Base-by-base conservation (phyloP, 345 rosid genomes). In the Salix dunnii region DNA sequence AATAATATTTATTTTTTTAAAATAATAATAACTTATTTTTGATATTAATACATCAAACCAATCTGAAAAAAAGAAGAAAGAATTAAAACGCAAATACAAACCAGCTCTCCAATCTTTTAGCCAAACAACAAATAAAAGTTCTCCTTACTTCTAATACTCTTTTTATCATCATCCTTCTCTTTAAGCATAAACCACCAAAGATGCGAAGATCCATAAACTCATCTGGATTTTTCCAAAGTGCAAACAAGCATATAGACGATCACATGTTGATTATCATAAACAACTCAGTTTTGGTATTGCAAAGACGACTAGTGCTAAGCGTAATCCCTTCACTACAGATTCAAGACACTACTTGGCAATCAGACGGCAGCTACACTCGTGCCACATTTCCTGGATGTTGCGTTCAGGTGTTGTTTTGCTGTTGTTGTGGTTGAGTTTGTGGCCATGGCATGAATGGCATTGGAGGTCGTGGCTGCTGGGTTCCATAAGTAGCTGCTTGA, bases 371-470 rank as follows among this genome's bases (percentile, higher is more conserved):
- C 23, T 38, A 66, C 31, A 40, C 46, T 27, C 48, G 48, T 5
- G 49, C 48, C 30, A 58, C 28, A 33, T 18, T 43, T 23, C 23
- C 10, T 33, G 35, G 27, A 27, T 48, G 64, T 23, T 25, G 16
- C 18, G 58, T 31, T 71, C 53, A 71, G 12, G n/a, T 36, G 27
- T 74, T 67, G 4, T 70, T 75, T 60, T 75, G 79, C 70, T 72
- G 77, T 30, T 40, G 80, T 66, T 68, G 84, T 21, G 71, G 71
- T 58, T 76, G 85, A 77, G 74, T 38, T 58, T 80, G 85, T 16
- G 82, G 78, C 88, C 88, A 85, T 1, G 85, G 80, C 82, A 85
- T n/a, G 84, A 82, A 75, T 21, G 84, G 61, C 65, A 76, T 55
- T 0, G 81, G 80, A 0, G 82, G 79, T 27, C 74, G 82, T 48